These are phyloP conservation scores for Euryodendron excelsum DNA, from an alignment of 148 eudicot species.

Conservation along the genomic window DNA sequence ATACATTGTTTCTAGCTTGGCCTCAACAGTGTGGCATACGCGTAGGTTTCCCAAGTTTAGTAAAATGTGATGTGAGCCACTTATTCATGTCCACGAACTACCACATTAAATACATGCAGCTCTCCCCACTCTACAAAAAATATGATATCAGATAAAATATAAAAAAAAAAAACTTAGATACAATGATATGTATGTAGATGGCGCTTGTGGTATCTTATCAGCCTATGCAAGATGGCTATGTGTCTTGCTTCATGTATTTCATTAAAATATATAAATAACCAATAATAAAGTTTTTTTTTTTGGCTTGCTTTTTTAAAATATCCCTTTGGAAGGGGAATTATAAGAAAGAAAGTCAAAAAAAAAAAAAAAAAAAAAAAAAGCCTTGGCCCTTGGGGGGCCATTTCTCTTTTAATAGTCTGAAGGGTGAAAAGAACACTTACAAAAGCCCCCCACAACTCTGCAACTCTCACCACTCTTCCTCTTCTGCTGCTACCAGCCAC, in stretches of 20 bases:
- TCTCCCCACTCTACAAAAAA: background rate
- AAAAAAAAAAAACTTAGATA: too few relatives aligned
- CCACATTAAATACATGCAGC: background rate
- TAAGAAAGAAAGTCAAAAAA: too few relatives aligned
- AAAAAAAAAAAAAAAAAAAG: background rate
- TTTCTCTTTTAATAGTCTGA: background rate
- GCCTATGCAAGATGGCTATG: too few relatives aligned
- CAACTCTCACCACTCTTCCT: conserved; percentile 4
- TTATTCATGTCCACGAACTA: conserved; percentile 12
- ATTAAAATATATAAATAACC: background rate
- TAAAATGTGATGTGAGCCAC: conserved; percentile 25
- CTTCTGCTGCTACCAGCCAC: background rate
- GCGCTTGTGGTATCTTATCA: too few relatives aligned
- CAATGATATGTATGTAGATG: too few relatives aligned
- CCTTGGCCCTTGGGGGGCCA: conserved; percentile 14
- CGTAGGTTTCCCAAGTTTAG: conserved; percentile 26
- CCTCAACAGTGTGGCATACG: conserved; percentile 11
- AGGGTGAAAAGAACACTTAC: conserved; percentile 19
- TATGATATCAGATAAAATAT: too few relatives aligned
- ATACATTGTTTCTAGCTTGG: conserved; percentile 2
- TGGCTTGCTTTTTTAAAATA: background rate
- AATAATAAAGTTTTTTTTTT: background rate
- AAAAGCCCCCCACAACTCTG: conserved; percentile 9
- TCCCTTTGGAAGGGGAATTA: background rate
- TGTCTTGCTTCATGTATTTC: too few relatives aligned